A percentile compares a stretch with the other conserved stretches of the same genome.
These are phyloP conservation scores for Wallacemonas collosoma DNA, from an alignment of 208 protist genomes.

Conservation along the genomic window DNA sequence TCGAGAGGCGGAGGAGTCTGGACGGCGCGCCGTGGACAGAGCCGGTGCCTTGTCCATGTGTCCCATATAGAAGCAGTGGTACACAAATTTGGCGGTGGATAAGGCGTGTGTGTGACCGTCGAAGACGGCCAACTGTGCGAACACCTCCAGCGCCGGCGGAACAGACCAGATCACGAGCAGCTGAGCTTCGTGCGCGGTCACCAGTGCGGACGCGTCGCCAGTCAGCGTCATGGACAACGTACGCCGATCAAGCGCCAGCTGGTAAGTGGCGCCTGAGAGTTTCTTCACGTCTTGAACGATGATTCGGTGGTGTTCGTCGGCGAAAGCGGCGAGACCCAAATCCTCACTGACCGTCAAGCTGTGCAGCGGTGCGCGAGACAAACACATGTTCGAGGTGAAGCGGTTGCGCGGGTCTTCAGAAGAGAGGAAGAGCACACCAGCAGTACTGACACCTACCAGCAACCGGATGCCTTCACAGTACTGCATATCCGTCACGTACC, in stretches of 20 bases:
- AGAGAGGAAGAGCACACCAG: constrained; percentile 48
- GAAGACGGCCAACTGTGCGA: constrained; percentile 35
- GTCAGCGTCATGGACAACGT: constrained; percentile 41
- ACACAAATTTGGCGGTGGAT: neutral
- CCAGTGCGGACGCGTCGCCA: constrained; percentile 39
- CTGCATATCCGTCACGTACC: constrained; percentile 49
- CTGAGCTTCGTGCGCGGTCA: constrained; percentile 44
- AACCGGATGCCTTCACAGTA: constrained; percentile 47
- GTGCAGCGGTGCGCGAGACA: constrained; percentile 26
- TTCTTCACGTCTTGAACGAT: constrained; percentile 61
- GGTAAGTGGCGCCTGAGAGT: constrained; percentile 2
- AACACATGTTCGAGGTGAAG: constrained; percentile 17
- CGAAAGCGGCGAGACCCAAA: constrained; percentile 51
- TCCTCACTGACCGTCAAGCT: constrained; percentile 57
- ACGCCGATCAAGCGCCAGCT: constrained; percentile 14
- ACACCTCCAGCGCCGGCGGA: constrained; percentile 44
- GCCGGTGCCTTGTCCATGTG: constrained; percentile 11
- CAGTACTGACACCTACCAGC: constrained; percentile 43
- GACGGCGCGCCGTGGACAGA: neutral
- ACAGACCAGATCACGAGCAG: constrained; percentile 57
- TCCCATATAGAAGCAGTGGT: constrained; percentile 9
- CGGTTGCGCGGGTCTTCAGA: constrained; percentile 37
- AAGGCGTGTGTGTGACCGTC: neutral
- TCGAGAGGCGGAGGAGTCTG: neutral
- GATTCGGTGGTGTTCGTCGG: constrained; percentile 38